Percentiles rank a stretch among this genome's conserved stretches.
These are phyloP conservation scores for Arthrobotrys iridis DNA, from an alignment of 2,329 filamentous ascomycete species.

Conservation along the genomic window DNA sequence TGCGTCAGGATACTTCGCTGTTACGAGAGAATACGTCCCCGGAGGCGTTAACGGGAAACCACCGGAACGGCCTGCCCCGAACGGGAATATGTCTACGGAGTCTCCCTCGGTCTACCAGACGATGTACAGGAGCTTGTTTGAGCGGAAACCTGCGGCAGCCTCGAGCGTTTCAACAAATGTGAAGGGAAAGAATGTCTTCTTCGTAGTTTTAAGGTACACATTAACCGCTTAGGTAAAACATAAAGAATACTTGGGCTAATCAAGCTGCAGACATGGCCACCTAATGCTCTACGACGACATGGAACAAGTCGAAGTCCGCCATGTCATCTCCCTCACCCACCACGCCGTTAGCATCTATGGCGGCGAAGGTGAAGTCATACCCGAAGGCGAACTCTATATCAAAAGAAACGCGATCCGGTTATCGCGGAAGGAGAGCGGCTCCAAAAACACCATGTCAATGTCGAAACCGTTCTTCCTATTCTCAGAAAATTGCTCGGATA, in stretches of 20 bases:
- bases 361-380: conserved; percentile 72
- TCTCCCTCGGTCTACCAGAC: conserved; percentile 72
- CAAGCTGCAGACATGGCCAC: conserved; percentile 78
- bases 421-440: conserved; percentile 71
- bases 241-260: conserved; percentile 31
- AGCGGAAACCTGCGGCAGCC: conserved; percentile 70
- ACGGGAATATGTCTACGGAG: conserved; percentile 77
- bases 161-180: conserved; percentile 61
- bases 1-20: conserved; percentile 92
- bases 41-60: conserved; percentile 93
- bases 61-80: conserved; percentile 83
- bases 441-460: conserved; percentile 64
- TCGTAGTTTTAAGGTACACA: conserved; percentile 81
- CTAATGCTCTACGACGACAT: conserved; percentile 97
- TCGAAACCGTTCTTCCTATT: conserved; percentile 89
- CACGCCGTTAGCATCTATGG: conserved; percentile 88
- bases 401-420: conserved; percentile 90
- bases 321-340: conserved; percentile 91
- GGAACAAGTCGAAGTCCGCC: conserved; percentile 92
- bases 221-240: neutral
- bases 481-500: conserved; percentile 92
- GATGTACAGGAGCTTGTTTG: conserved; percentile 97
- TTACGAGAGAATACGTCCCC: conserved; percentile 89
- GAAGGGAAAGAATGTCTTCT: conserved; percentile 86
- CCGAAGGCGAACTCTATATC: conserved; percentile 93